Conservation (phyloP, 2,329 filamentous ascomycete species). For the Hypocreales sp. region DNA sequence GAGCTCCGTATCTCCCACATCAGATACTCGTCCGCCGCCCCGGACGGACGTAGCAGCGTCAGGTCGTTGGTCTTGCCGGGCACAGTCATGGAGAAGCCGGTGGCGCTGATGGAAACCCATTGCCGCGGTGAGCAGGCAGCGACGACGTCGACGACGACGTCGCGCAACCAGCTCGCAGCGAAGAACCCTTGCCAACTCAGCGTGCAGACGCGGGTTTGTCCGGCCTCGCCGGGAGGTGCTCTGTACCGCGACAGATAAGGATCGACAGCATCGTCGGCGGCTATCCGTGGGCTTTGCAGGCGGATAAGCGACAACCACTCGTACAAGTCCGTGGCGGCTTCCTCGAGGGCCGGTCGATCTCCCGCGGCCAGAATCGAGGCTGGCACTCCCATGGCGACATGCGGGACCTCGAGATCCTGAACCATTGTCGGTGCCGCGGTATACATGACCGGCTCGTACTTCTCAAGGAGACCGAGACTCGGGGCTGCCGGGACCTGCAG, state of each 20-base stretch:
- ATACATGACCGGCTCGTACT: constrained; percentile 26
- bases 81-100: constrained; percentile 31
- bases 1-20: constrained; percentile 41
- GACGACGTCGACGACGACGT: constrained; percentile 29
- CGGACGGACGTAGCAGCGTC: constrained; percentile 35
- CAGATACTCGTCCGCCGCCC: constrained; percentile 35
- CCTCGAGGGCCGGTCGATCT: constrained; percentile 38
- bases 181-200: constrained; percentile 47
- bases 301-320: constrained; percentile 62
- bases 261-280: constrained; percentile 43
- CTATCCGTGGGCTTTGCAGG: constrained; percentile 49
- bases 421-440: constrained; percentile 13
- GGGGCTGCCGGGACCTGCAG: too few relatives aligned
- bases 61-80: constrained; percentile 30
- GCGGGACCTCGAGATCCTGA: constrained; percentile 6
- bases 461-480: constrained; percentile 30
- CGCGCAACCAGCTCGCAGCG: constrained; percentile 33
- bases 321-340: constrained; percentile 47
- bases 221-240: constrained; percentile 26
- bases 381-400: constrained; percentile 11
- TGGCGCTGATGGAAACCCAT: constrained; percentile 41
- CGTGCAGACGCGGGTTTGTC: constrained; percentile 24
- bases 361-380: constrained; percentile 14
- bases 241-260: constrained; percentile 54
- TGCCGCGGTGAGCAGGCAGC: constrained; percentile 23